Percentiles rank a stretch among this genome's conserved stretches.
phyloP scores from a whole-genome alignment of 1,139 yeast genomes.

The Yamadazyma trypodendri region DNA sequence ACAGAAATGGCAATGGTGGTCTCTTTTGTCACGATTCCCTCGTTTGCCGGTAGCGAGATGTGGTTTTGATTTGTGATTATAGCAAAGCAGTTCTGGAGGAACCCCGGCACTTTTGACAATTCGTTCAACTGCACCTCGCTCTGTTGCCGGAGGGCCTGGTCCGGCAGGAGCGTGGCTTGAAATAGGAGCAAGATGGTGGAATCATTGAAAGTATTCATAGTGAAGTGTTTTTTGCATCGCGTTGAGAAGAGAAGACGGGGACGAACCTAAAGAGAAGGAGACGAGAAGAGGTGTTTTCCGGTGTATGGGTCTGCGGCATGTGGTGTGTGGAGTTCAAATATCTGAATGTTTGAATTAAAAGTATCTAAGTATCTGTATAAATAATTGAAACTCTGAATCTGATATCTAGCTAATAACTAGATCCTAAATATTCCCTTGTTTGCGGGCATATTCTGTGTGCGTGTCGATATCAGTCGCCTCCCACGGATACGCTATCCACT shows the following conservation, averaged over 20 bases:
- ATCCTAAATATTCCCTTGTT: slow-evolving; percentile 35
- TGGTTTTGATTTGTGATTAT: slow-evolving; percentile 32
- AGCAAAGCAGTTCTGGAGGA: slow-evolving; percentile 80
- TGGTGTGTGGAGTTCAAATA: too few relatives aligned
- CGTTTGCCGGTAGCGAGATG: not conserved
- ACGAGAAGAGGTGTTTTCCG: too few relatives aligned
- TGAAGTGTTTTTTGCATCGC: not conserved
- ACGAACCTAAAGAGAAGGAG: not conserved
- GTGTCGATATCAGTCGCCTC: slow-evolving; percentile 51
- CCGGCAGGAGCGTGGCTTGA: slow-evolving; percentile 75
- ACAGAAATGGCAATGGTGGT: slow-evolving; percentile 80
- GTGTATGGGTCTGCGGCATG: not conserved
- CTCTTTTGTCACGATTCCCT: slow-evolving; percentile 6
- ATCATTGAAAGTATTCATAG: not conserved
- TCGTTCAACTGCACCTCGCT: slow-evolving; percentile 69
- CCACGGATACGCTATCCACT: slow-evolving; percentile 68
- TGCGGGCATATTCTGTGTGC: slow-evolving; percentile 38
- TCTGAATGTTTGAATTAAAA: too few relatives aligned
- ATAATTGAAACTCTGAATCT: too few relatives aligned
- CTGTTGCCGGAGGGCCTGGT: slow-evolving; percentile 56
- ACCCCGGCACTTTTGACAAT: slow-evolving; percentile 64
- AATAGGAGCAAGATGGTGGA: slow-evolving; percentile 61
- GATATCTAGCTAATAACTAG: too few relatives aligned
- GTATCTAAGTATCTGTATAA: too few relatives aligned
- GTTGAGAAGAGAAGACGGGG: not conserved